Percentiles rank a stretch among this genome's conserved stretches.
phyloP scores from a whole-genome alignment of 352 stramenopile genomes.

The Aphanomyces invadans region DNA sequence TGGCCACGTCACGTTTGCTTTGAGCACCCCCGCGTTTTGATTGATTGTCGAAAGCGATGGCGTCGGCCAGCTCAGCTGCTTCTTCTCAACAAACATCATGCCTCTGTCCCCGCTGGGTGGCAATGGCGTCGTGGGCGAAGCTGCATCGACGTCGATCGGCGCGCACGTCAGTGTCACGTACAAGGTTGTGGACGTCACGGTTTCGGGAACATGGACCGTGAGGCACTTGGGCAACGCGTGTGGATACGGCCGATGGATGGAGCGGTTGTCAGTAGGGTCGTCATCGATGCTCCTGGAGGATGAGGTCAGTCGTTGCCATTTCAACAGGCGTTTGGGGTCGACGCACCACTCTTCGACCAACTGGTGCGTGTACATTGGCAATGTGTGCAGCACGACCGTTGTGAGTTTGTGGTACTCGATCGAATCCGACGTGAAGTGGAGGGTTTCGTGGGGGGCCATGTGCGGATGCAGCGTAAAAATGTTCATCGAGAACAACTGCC shows the following conservation, averaged over 20 bases:
- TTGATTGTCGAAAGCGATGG: neutral
- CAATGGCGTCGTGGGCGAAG: neutral
- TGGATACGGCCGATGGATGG: conserved; percentile 1
- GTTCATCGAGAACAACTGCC: conserved; percentile 5
- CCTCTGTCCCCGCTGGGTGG: conserved; percentile 11
- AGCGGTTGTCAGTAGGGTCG: neutral
- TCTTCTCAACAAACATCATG: neutral
- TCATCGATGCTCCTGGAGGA: neutral
- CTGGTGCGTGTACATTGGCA: conserved; percentile 10
- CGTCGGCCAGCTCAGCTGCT: conserved; percentile 1
- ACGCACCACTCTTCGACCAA: conserved; percentile 23
- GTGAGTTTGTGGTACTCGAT: conserved; percentile 24
- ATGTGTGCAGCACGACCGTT: conserved; percentile 17
- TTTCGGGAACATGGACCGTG: neutral
- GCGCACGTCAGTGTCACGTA: conserved; percentile 17
- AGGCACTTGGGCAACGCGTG: conserved; percentile 14
- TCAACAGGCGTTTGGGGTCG: no score
- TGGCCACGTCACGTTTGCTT: conserved; percentile 5
- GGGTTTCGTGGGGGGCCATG: neutral
- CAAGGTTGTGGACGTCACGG: conserved; percentile 1
- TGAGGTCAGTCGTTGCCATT: neutral
- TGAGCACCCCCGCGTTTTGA: neutral
- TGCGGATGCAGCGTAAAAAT: conserved; percentile 10
- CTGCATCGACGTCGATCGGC: neutral
- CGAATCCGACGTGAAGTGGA: conserved; percentile 9